Conservation (phyloP, 352 stramenopile genomes). For the Aphanomyces cochlioides region DNA sequence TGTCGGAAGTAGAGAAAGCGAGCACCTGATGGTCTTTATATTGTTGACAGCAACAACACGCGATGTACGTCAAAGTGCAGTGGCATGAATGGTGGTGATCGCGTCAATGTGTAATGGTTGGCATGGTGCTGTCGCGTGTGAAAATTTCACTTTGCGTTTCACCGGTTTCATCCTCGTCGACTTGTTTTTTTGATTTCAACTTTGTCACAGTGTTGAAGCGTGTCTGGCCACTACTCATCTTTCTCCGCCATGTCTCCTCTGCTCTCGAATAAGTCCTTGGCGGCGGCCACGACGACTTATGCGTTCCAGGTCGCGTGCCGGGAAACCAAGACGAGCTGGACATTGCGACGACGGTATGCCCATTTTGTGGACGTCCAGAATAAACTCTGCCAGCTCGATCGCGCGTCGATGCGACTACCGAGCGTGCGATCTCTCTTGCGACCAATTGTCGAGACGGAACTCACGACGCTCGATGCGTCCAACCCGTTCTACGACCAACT, state of each 20-base stretch:
- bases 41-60: neutral
- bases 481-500: neutral
- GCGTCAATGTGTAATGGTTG: no score
- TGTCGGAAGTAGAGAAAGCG: no score
- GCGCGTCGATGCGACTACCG: neutral
- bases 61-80: neutral
- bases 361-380: neutral
- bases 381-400: neutral
- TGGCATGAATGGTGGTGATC: neutral
- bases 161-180: no score
- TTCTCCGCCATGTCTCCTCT: neutral
- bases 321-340: slow-evolving; percentile 1
- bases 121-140: no score
- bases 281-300: neutral
- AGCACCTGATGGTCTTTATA: no score
- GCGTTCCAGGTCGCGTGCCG: slow-evolving; percentile 1
- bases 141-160: no score
- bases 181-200: no score
- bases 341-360: neutral
- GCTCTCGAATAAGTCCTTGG: neutral
- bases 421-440: neutral
- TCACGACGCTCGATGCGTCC: neutral
- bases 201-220: no score
- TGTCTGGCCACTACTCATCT: neutral
- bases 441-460: neutral